Percentiles rank a stretch among this genome's conserved stretches.
Evolutionary conservation across 2,329 filamentous ascomycete species (phyloP).

Genomic region (Ascosphaera apis): DNA sequence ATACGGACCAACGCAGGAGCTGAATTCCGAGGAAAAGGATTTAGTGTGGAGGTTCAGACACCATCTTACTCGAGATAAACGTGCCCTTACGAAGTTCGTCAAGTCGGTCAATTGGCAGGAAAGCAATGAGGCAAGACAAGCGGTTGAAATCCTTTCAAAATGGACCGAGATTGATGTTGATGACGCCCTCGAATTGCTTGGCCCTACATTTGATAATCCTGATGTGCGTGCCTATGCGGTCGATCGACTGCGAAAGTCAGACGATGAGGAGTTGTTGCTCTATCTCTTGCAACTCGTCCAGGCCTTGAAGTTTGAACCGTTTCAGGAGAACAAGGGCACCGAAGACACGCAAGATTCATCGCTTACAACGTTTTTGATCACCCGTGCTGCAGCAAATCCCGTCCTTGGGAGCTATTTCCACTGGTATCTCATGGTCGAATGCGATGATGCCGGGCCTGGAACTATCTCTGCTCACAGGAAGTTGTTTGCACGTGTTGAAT

Average conservation of each 20-base stretch:
- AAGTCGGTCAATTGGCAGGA: constrained; percentile 95
- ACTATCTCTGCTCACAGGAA: constrained; percentile 54
- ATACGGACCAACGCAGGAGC: constrained; percentile 73
- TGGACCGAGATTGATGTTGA: constrained; percentile 97
- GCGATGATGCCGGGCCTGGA: constrained; percentile 57
- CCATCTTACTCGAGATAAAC: constrained; percentile 77
- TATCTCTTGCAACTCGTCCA: constrained; percentile 91
- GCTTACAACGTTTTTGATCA: constrained; percentile 69
- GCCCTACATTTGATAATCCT: constrained; percentile 72
- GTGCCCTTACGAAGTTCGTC: constrained; percentile 85
- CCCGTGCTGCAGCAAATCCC: constrained; percentile 68
- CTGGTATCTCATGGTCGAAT: constrained; percentile 98
- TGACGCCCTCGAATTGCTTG: constrained; percentile 80
- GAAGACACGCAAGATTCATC: constrained; percentile 54
- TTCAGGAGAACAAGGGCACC: constrained; percentile 36
- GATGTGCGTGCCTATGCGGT: constrained; percentile 85
- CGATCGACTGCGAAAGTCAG: constrained; percentile 70
- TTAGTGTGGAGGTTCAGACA: constrained; percentile 95
- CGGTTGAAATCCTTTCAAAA: constrained; percentile 67
- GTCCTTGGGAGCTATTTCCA: constrained; percentile 85
- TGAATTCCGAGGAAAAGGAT: constrained; percentile 82
- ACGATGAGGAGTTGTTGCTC: constrained; percentile 72
- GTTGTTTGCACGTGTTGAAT: constrained; percentile 81
- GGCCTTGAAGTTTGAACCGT: constrained; percentile 79
- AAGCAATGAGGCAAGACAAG: constrained; percentile 61